phyloP scores from a whole-genome alignment of 208 protist genomes.

The Leishmania arabica region DNA sequence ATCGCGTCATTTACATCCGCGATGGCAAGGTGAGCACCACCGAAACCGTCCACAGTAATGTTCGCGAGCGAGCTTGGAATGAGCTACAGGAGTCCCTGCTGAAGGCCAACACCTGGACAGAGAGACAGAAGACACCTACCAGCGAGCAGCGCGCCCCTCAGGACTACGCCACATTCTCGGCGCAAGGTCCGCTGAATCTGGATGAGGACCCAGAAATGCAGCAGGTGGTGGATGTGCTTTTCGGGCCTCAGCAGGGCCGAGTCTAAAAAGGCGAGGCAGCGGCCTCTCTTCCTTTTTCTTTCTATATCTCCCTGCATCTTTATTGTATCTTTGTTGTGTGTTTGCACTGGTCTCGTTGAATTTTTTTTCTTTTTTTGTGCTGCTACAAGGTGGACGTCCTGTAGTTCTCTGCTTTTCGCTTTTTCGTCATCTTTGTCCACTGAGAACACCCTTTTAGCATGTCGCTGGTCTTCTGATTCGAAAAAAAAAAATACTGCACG shows the following conservation, averaged over 20 bases:
- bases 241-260: slow-evolving; percentile 28
- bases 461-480: not conserved
- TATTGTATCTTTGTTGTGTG: not conserved
- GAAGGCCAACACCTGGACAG: slow-evolving; percentile 8
- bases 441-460: not conserved
- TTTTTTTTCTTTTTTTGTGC: not conserved
- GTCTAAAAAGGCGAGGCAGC: not conserved
- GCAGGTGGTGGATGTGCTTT: slow-evolving; percentile 59
- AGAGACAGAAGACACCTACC: slow-evolving; percentile 17
- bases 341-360: not conserved
- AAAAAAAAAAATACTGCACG: not conserved
- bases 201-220: slow-evolving; percentile 73
- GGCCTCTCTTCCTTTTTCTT: not conserved
- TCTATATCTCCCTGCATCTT: not conserved
- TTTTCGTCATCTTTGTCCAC: not conserved
- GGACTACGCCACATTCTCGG: slow-evolving; percentile 65
- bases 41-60: slow-evolving; percentile 46
- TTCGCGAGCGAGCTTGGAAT: slow-evolving; percentile 47
- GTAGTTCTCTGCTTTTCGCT: not conserved
- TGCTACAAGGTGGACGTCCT: not conserved
- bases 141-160: slow-evolving; percentile 39
- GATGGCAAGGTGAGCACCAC: slow-evolving; percentile 92
- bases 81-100: slow-evolving; percentile 36
- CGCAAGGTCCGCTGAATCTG: slow-evolving; percentile 55
- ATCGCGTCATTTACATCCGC: slow-evolving; percentile 94